A percentile compares a stretch with the other conserved stretches of the same genome.
Conservation (phyloP, 306 rosid species). For the Vicia faba region DNA sequence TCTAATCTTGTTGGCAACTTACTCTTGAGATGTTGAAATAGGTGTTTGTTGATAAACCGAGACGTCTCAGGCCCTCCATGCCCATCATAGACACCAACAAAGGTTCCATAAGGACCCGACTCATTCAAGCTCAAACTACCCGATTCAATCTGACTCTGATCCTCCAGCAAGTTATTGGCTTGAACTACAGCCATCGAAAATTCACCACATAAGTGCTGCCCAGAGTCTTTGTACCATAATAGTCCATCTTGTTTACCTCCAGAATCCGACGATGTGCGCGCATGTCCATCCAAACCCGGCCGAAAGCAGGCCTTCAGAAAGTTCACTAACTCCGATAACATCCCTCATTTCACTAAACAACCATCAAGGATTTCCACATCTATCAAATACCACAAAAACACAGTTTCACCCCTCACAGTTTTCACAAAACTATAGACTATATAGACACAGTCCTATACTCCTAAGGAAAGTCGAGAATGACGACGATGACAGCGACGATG, state of each 20-base stretch:
- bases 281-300: constrained; percentile 54
- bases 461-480: constrained; percentile 38
- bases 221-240: constrained; percentile 67
- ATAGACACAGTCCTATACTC: constrained; percentile 29
- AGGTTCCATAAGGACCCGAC: constrained; percentile 65
- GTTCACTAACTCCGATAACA: constrained; percentile 70
- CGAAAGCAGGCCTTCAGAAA: constrained; percentile 68
- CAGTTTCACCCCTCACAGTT: constrained; percentile 38
- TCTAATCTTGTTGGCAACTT: constrained; percentile 34
- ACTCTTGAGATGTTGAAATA: constrained; percentile 72
- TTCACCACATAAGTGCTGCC: constrained; percentile 64
- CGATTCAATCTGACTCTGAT: constrained; percentile 70
- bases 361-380: constrained; percentile 72
- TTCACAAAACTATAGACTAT: constrained; percentile 35
- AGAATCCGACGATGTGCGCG: constrained; percentile 48
- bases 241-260: constrained; percentile 69
- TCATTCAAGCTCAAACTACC: constrained; percentile 62
- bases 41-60: constrained; percentile 60
- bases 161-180: constrained; percentile 74
- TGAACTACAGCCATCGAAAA: constrained; percentile 79
- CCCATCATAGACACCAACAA: constrained; percentile 66
- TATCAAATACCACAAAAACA: constrained; percentile 40
- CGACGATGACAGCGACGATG: constrained; percentile 28
- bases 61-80: constrained; percentile 79
- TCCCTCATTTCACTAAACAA: constrained; percentile 72